Percentiles rank a stretch among this genome's conserved stretches.
phyloP scores from a whole-genome alignment of 176 grass and related monocot genomes.

The Pontederia crassipes region DNA sequence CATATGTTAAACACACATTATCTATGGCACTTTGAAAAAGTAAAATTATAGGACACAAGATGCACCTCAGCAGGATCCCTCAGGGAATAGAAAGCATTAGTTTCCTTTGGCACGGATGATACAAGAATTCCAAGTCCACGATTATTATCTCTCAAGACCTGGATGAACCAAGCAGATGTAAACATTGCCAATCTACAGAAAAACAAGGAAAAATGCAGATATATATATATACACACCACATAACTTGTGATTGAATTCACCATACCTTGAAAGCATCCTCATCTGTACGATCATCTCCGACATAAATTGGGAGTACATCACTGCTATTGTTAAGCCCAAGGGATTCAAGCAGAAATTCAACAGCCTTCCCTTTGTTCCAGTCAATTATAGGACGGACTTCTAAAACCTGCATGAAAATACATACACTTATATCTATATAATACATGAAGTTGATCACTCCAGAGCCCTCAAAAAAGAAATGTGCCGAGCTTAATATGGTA shows the following conservation, averaged over 20 bases:
- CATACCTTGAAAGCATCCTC: conserved; percentile 95
- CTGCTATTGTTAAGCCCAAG: conserved; percentile 40
- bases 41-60: not conserved
- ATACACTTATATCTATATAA: not conserved
- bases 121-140: conserved; percentile 74
- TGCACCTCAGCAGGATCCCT: conserved; percentile 78
- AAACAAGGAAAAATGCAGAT: not conserved
- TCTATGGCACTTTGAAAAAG: not conserved
- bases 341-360: conserved; percentile 76
- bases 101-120: conserved; percentile 62
- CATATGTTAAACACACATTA: not conserved
- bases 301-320: conserved; percentile 72
- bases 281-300: conserved; percentile 90
- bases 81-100: conserved; percentile 71
- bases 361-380: conserved; percentile 95
- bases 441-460: no score
- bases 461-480: no score
- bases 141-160: conserved; percentile 54
- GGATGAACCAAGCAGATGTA: no score
- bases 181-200: conserved; percentile 5
- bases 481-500: no score
- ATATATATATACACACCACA: not conserved
- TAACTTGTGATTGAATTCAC: no score
- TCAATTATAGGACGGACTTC: conserved; percentile 86
- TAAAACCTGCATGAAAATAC: conserved; percentile 52